phyloP scores from a whole-genome alignment of 2,329 filamentous ascomycete species.

The Fusarium poae region DNA sequence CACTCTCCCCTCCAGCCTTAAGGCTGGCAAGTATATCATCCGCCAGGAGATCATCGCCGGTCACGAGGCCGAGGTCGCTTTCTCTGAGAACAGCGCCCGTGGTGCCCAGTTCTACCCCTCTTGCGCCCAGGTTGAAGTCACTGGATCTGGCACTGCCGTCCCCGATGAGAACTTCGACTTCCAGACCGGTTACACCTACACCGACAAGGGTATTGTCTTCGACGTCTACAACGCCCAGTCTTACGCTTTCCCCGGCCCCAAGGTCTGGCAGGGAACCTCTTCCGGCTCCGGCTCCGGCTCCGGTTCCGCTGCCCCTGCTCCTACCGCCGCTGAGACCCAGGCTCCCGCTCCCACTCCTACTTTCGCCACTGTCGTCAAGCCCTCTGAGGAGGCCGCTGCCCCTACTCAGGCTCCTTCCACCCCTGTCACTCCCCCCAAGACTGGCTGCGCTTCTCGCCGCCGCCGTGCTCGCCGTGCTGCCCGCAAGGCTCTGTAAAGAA shows the following conservation, averaged over 20 bases:
- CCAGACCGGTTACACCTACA: constrained; percentile 67
- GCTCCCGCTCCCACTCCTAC: constrained; percentile 39
- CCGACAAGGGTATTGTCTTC: constrained; percentile 69
- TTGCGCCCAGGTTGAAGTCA: constrained; percentile 72
- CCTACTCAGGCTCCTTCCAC: constrained; percentile 26
- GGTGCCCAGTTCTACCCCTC: constrained; percentile 63
- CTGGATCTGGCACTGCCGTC: constrained; percentile 58
- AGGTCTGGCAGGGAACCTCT: constrained; percentile 48
- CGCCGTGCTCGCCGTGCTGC: constrained; percentile 43
- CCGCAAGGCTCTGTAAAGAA: constrained; percentile 40
- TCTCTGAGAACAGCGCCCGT: constrained; percentile 53
- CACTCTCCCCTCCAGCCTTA: constrained; percentile 60
- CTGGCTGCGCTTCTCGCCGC: constrained; percentile 42
- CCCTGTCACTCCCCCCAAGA: constrained; percentile 35
- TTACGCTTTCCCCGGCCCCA: constrained; percentile 55
- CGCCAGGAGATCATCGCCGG: constrained; percentile 68
- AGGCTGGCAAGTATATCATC: constrained; percentile 65
- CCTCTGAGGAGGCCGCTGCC: constrained; percentile 29
- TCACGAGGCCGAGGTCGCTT: constrained; percentile 59
- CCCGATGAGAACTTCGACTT: constrained; percentile 61
- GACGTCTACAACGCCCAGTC: constrained; percentile 65
- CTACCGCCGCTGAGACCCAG: constrained; percentile 21
- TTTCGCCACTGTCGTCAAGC: constrained; percentile 43
- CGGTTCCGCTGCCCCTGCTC: constrained; percentile 16
- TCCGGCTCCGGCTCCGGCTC: constrained; percentile 28